Evolutionary conservation across 805 yeast species (phyloP).

Genomic region (Blastobotrys chiropterorum): DNA sequence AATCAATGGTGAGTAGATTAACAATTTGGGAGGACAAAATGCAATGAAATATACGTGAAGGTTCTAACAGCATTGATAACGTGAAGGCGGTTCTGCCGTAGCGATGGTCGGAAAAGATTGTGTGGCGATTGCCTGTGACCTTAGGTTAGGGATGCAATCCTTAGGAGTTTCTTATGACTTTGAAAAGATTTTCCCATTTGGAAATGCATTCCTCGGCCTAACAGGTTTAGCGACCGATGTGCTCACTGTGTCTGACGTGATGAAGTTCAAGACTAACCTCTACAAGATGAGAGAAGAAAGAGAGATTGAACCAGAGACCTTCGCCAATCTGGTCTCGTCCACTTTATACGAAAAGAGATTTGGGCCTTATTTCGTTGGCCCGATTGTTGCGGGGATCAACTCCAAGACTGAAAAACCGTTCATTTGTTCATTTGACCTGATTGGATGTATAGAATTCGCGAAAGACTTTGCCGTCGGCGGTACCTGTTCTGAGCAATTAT

Average conservation of each 20-base stretch:
- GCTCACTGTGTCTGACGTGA: slow-evolving; percentile 67
- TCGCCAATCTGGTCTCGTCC: slow-evolving; percentile 87
- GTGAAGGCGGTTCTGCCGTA: slow-evolving; percentile 86
- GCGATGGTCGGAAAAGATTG: slow-evolving; percentile 99
- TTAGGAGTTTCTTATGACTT: slow-evolving; percentile 88
- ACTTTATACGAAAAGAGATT: slow-evolving; percentile 81
- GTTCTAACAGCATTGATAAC: not conserved
- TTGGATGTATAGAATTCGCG: slow-evolving; percentile 94
- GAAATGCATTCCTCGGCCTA: slow-evolving; percentile 73
- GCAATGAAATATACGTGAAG: not conserved
- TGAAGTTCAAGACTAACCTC: slow-evolving; percentile 78
- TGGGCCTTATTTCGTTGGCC: slow-evolving; percentile 96
- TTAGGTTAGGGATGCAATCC: slow-evolving; percentile 90
- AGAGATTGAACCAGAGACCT: slow-evolving; percentile 83
- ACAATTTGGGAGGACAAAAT: not conserved
- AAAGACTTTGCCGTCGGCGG: slow-evolving; percentile 94
- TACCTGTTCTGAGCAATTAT: slow-evolving; percentile 93
- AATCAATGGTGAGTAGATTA: slow-evolving; percentile 27
- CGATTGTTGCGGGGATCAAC: slow-evolving; percentile 91
- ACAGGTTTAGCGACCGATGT: slow-evolving; percentile 97
- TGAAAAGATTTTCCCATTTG: slow-evolving; percentile 84
- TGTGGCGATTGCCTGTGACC: slow-evolving; percentile 94
- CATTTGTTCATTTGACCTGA: slow-evolving; percentile 90
- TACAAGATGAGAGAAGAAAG: slow-evolving; percentile 91
- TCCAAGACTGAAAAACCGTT: slow-evolving; percentile 79